Evolutionary conservation across 2,329 filamentous ascomycete genomes (phyloP), one percentile per base, ranked within the genome.

Genomic region (Aureobasidium sp.): DNA sequence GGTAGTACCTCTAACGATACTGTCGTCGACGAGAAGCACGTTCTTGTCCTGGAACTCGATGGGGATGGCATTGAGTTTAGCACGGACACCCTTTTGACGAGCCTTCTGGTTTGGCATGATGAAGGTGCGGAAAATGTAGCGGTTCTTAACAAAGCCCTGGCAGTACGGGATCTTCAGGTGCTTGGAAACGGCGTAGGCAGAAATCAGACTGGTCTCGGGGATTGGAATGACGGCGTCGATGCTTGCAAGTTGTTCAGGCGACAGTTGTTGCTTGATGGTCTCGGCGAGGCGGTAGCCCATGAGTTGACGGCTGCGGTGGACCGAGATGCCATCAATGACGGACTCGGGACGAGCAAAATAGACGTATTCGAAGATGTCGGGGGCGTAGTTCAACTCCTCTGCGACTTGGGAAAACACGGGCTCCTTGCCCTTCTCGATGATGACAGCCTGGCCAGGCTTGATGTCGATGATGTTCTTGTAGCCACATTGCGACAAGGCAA

Each of bases 171-270:
- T 91, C 66, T 84, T 81, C 19, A 96, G 80, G 42, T 83, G 80
- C 68, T 86, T 83, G n/a, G 90, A 87, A 27, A 95, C 81, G 50
- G 83, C 84, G 9, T 88, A 84, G 2, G 91, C 90, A 1, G 90
- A 87, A 0, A 88, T 92, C 64, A 91, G 91, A 45, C 86, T 87
- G 0, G 91, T 95, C 73, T 92, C 88, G 0, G 88, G 88, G 62
- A 95, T 88, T 0, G 90, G 90, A 68, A 95, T 91, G 42, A 95
- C 86, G 60, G 85, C 84, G 66, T 96, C 91, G 67, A 96, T 92
- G 38, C 90, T 84, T 61, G 84, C 81, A 63, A 95, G 76, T 15
- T 79, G 81, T 47, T 90, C 81, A 3, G 85, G 80, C 4, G 87
- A 86, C 2, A 96, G 79, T 29, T 84, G 81, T 45, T 81, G 74